Percentiles rank a stretch among this genome's conserved stretches.
Conservation (phyloP, 2,329 filamentous ascomycete genomes). For the Apiospora saccharicola region DNA sequence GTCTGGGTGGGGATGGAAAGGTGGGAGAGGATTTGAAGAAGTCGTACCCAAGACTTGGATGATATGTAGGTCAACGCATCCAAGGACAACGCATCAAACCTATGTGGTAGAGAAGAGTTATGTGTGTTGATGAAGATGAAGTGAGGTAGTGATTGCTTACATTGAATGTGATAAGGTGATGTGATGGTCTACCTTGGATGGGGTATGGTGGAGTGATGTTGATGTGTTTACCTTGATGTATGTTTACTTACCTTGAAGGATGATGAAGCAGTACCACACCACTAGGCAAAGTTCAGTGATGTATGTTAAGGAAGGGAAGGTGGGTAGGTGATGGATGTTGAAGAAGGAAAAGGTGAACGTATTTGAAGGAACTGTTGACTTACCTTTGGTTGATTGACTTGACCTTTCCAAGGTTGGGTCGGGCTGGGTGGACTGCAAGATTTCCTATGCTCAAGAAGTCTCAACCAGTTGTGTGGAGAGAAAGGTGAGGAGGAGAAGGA, state of each 20-base stretch:
- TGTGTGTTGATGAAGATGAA: neutral
- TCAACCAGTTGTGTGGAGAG: neutral
- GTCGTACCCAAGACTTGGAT: conserved; percentile 1
- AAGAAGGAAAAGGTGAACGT: neutral
- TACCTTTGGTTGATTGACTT: neutral
- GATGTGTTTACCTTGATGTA: neutral
- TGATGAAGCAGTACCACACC: neutral
- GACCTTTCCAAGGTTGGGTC: conserved; percentile 1
- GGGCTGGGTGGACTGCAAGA: neutral
- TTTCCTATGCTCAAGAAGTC: neutral
- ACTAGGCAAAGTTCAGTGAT: conserved; percentile 12
- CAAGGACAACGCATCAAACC: neutral
- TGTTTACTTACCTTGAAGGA: conserved; percentile 6
- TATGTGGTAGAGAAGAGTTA: neutral
- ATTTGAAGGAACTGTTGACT: neutral
- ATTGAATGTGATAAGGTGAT: neutral
- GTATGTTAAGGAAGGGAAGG: conserved; percentile 1
- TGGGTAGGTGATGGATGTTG: neutral
- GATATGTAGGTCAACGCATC: neutral
- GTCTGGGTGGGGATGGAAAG: neutral
- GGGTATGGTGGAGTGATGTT: neutral
- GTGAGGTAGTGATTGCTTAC: neutral
- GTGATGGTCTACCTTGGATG: neutral
- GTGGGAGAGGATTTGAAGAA: neutral
- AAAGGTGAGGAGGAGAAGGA: conserved; percentile 19